Percentiles rank a stretch among this genome's conserved stretches.
Conservation (phyloP, 768 basidiomycete species). For the Amyloporia xantha region DNA sequence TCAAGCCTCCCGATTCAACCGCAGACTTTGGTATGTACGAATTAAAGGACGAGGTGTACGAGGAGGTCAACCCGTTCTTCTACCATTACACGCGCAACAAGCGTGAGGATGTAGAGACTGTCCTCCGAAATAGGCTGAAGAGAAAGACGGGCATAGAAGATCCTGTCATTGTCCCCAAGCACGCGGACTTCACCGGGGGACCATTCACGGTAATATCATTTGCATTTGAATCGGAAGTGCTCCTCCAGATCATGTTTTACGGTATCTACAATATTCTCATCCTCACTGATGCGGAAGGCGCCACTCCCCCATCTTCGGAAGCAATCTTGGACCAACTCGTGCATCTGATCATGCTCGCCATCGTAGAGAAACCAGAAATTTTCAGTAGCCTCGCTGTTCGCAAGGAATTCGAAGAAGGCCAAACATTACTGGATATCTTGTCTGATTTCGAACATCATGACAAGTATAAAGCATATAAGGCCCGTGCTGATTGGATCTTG, state of each 20-base stretch:
- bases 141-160: slow-evolving; percentile 56
- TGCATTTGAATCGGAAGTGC: slow-evolving; percentile 60
- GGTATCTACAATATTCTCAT: slow-evolving; percentile 69
- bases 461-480: slow-evolving; percentile 63
- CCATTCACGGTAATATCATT: slow-evolving; percentile 64
- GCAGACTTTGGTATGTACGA: slow-evolving; percentile 85
- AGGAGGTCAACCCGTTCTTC: slow-evolving; percentile 93
- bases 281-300: slow-evolving; percentile 51
- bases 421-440: slow-evolving; percentile 64
- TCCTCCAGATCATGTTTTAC: slow-evolving; percentile 81
- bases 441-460: slow-evolving; percentile 76
- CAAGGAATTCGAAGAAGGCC: slow-evolving; percentile 50
- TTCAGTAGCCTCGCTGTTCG: slow-evolving; percentile 56
- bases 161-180: slow-evolving; percentile 70
- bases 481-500: slow-evolving; percentile 74
- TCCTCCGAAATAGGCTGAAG: slow-evolving; percentile 60
- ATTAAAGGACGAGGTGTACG: slow-evolving; percentile 73
- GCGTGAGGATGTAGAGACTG: slow-evolving; percentile 82
- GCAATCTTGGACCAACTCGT: slow-evolving; percentile 86
- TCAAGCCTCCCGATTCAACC: slow-evolving; percentile 72
- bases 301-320: slow-evolving; percentile 72
- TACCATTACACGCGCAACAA: slow-evolving; percentile 93
- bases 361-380: slow-evolving; percentile 58
- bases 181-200: slow-evolving; percentile 54
- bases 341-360: slow-evolving; percentile 79